Base-by-base conservation (phyloP, 176 grass and related monocot genomes). In the Oropetium thomaeum region DNA sequence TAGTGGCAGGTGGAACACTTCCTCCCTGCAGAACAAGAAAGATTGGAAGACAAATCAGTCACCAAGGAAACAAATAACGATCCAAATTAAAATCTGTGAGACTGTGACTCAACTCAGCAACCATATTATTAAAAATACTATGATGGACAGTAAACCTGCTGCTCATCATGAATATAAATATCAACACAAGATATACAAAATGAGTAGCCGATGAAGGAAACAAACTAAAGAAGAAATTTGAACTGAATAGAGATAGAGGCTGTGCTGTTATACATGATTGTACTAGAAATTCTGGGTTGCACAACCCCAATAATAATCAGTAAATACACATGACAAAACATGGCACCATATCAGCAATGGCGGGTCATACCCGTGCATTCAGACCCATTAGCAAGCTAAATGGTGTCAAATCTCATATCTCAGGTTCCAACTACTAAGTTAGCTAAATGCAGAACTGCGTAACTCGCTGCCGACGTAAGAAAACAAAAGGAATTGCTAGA, bases 1-100 rank as follows among this genome's bases (percentile, higher is more conserved):
- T 99, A 63, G 89, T 74, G 59, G 91, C 92, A 63, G 92, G 79
- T 62, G 80, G 86, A 67, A 96, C 92, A 49, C 84, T 95, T 66
- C 89, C 81, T 75, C 86, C 81, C 86, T 88, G 81, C 32, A 84
- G 58, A 30, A 75, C 6, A 67, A 8, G 2, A 51, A 32, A 23
- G 8, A 69, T 74, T 53, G 65, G 34, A 74, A 62, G 43, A 68
- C 25, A 69, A 54, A 51, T 41, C 27, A 84, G 34, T 71, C 29
- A 73, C 4, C 12, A 35, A 14, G 29, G 59, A 74, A 61, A 7
- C 71, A 60, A 48, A 28, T 0, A n/a, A n/a, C 66, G 22, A 3
- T 60, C 12, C 42, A 76, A 57, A 47, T 26, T 62, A 13, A 40
- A 62, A 17, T 35, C 57, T 52, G 15, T 13, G 3, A 52, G 60